Base-by-base conservation (phyloP, 208 protist genomes). In the Leishmania braziliensis region DNA sequence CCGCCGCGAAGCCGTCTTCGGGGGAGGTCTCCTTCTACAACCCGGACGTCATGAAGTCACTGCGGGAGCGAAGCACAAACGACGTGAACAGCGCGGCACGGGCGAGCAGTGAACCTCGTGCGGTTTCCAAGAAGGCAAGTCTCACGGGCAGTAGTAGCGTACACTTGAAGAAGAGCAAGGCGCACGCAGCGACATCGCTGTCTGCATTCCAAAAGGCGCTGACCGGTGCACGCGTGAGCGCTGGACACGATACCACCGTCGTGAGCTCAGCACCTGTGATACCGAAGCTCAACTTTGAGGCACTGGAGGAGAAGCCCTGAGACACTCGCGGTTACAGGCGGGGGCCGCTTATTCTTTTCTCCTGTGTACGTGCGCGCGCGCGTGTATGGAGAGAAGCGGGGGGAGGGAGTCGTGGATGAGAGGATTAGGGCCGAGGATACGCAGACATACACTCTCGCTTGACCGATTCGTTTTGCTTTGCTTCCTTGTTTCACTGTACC, bases 61-160 rank as follows among this genome's bases (percentile, higher is more conserved):
- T 93, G 76, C 77, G 82, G 14, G 86, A 93, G 83, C 81, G 86
- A 50, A 93, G 86, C 81, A 82, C 74, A 20, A 92, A 88, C 65
- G 88, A 88, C 58, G 81, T 74, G 20, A 90, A 86, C 74, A 79
- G 80, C 68, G 16, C 51, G 18, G 50, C 58, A 18, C 26, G 53
- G 29, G 29, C 18, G 26, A 23, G 26, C 48, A 18, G 36, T 48
- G 65, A 68, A 36, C 20, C 62, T 18, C 23, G 26, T 26, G 51
- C 39, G 2, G 23, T 6, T 39, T 26, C 14, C 63, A 43, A 53
- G 43, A 65, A n/a, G 60, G 43, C 9, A 23, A 33, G 46, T 12
- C 48, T 46, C 33, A 9, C 71, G 20, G 46, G 51, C 33, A 29
- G 14, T n/a, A 56, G 29, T 62, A 36, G 50, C 51, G n/a, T 26